Base-by-base conservation (phyloP, 2,329 filamentous ascomycete species). In the Aspergillus sp. region DNA sequence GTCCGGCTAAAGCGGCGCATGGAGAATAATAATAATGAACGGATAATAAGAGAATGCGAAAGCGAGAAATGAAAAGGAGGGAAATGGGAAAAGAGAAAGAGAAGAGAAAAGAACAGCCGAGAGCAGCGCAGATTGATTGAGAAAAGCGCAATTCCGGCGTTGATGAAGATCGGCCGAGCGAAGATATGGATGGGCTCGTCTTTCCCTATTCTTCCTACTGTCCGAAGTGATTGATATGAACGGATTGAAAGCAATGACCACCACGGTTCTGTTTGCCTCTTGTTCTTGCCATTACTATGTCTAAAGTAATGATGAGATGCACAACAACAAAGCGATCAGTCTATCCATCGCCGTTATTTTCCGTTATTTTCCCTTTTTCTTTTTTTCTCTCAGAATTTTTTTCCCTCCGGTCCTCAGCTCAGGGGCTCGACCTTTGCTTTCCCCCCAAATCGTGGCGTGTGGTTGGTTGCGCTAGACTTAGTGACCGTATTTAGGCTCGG, bases 1-100 rank as follows among this genome's bases (percentile, higher is more conserved):
- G 57, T 65, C 64, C 63, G 58, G 56, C 62, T 59, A 51, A 56
- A 50, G 63, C 64, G 64, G 63, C 60, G 60, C 61, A 60, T 49
- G 49, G 52, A 53, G 42, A 48, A 48, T 45, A 45, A 53, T 46
- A 48, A 51, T 49, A 44, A 49, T 53, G 55, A 17, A 37, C 33
- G 46, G 53, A 49, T 50, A 49, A 48, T 47, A 49, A 50, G 47
- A 47, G 33, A 30, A 19, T 7, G 37, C 15, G 17, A 53, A 53
- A 41, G 46, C 47, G 47, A 47, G 52, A 48, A 48, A 50, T 49
- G 46, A 49, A 53, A 30, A 10, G 46, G 52, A 49, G 50, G 46
- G 48, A 46, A 47, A 50, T 47, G 48, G 46, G 53, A 50, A 53
- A 47, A 51, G 49, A 52, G 48, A 53, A 52, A 52, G 41, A 49